A percentile compares a stretch with the other conserved stretches of the same genome.
These are phyloP conservation scores for Phytophthora chlamydospora DNA, from an alignment of 352 stramenopile species.

Conservation along the genomic window DNA sequence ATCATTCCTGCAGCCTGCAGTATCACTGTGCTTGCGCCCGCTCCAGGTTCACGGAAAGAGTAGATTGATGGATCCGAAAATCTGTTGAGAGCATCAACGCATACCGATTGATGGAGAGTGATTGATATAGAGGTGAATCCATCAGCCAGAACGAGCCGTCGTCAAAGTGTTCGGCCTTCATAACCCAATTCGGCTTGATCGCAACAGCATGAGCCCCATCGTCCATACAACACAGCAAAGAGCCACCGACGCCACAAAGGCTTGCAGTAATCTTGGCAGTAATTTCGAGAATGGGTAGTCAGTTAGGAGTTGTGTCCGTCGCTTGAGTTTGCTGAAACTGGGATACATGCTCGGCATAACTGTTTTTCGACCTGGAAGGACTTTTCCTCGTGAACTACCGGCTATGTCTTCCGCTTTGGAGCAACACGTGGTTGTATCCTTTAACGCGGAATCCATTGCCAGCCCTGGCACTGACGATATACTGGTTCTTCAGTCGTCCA, in stretches of 20 bases:
- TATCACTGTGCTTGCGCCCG: too few relatives aligned
- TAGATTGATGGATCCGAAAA: too few relatives aligned
- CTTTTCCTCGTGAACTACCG: constrained; percentile 7
- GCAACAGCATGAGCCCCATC: constrained; percentile 26
- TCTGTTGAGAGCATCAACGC: too few relatives aligned
- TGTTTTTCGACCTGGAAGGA: not conserved
- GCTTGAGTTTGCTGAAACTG: too few relatives aligned
- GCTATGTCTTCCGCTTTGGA: not conserved
- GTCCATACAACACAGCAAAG: constrained; percentile 21
- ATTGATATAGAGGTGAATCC: too few relatives aligned
- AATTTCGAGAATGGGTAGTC: not conserved
- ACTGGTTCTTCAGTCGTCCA: too few relatives aligned
- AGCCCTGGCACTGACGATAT: too few relatives aligned
- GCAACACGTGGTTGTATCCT: not conserved
- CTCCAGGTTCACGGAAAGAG: too few relatives aligned
- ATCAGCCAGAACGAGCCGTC: constrained; percentile 35
- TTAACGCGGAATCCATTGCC: too few relatives aligned
- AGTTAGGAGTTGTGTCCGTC: not conserved
- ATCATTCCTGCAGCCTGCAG: too few relatives aligned
- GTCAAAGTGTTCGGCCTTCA: constrained; percentile 32
- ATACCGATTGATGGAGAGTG: too few relatives aligned
- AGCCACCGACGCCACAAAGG: constrained; percentile 8
- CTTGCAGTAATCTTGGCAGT: not conserved
- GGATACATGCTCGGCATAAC: not conserved
- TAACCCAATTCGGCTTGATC: constrained; percentile 26